Base-by-base conservation (phyloP, 257 asterid species). In the Capsicum pubescens region DNA sequence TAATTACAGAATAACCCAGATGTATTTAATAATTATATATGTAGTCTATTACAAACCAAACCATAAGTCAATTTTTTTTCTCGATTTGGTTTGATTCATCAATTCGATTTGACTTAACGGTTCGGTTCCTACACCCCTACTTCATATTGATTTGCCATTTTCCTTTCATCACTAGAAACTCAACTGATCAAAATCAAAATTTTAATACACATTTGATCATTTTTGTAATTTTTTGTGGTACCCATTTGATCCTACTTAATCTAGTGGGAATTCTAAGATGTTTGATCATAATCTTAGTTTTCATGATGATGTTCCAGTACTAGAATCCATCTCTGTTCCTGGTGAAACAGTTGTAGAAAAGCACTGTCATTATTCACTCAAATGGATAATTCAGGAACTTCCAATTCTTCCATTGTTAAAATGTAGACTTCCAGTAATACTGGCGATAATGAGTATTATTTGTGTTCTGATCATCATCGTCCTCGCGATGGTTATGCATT, bases 361-460 rank as follows among this genome's bases (percentile, higher is more conserved):
- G 83, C 87, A 84, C n/a, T 68, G 19, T 68, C 46, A 39, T 15
- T 69, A 46, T 16, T 55, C 42, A 69, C 2, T 26, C 32, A 26
- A 26, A 60, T 87, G 61, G 86, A 84, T 4, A 61, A 84, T 17
- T 94, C 97, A 84, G 94, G 95, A 79, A 92, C 97, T 86, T 94
- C 98, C 55, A 93, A 82, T 81, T 95, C 97, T 42, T 94, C 97
- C 9, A 68, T 90, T 21, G 95, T 90, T 59, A 91, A 94, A 86
- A 92, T 88, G 85, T 97, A 92, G 54, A 87, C 90, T 42, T 90
- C 93, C 84, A 93, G 97, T 91, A 88, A 91, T 78, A 94, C 91
- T 86, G 95, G 92, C 2, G 32, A 26, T 26, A 26, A 26, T 26
- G 32, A 26, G 32, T 26, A 26, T 26, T 26, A 26, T 26, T 26